Evolutionary conservation across 225 moss, liverwort and hornwort species (phyloP), one percentile per base, ranked within the genome.

Genomic region (Marchantia polymorpha): DNA sequence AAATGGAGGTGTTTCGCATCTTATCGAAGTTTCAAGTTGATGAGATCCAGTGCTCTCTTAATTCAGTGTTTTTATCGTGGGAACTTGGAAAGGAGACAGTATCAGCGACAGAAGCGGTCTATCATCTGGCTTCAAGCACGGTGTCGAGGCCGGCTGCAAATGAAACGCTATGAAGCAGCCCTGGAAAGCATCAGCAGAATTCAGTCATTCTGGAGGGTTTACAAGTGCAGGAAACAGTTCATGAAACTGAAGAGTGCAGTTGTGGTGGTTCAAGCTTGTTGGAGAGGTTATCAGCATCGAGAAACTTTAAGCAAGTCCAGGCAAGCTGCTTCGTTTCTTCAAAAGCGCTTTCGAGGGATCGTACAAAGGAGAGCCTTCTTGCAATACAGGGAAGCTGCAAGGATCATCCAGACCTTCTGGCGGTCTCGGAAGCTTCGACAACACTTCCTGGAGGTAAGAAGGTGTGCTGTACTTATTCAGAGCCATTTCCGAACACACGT

Each of bases 1-100:
- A 69, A 50, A 59, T 78, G 78, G 78, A 67, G 78, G 63, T 26
- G 58, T 49, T 83, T 86, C 79, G 77, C 78, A 76, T 71, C 29
- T 50, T 77, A 77, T 30, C 64, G 23, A 52, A 82, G 55, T 72
- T 84, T 63, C 70, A 10, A 47, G 7, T 64, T 49, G 48, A 54
- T 39, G 73, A 78, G 55, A 60, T 6, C 16, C 8, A 79, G 69
- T 13, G 80, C 69, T 15, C 22, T 84, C 27, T 64, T 29, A n/a
- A 77, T 77, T 47, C 81, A 81, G 60, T 39, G 80, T 25, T 50
- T n/a, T 61, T 78, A 47, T 13, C 78, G 71, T 53, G 69, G 77
- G 30, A 48, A 29, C 14, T 1, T 73, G 10, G 61, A 78, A 19
- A 78, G 83, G 59, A 73, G 50, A 55, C 13, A 30, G 59, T 52